Conservation (phyloP, 2,329 filamentous ascomycete genomes). For the Alternaria dauci region DNA sequence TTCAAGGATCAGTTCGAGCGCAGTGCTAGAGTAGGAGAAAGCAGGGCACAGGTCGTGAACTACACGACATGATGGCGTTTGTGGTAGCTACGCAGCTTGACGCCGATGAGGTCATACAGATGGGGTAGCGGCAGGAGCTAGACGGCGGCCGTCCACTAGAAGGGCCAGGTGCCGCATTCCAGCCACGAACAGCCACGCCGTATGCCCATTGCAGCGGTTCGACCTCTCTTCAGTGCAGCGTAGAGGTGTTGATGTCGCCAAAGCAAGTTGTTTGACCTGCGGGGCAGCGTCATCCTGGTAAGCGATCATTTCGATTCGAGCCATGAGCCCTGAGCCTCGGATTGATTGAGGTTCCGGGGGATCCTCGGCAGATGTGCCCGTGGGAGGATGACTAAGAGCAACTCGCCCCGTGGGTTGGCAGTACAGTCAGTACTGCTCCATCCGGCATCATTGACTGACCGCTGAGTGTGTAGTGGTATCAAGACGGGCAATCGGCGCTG, state of each 20-base stretch:
- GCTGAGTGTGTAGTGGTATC: neutral
- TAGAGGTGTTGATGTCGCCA: slow-evolving; percentile 1
- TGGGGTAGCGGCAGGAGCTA: slow-evolving; percentile 28
- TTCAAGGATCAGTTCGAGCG: slow-evolving; percentile 21
- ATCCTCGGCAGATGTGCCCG: neutral
- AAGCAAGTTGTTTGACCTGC: slow-evolving; percentile 11
- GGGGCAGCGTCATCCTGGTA: slow-evolving; percentile 19
- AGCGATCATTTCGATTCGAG: slow-evolving; percentile 9
- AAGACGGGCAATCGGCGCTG: neutral
- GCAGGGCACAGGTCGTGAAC: slow-evolving; percentile 33
- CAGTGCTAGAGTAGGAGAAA: slow-evolving; percentile 18
- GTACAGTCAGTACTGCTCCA: neutral
- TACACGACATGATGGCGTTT: slow-evolving; percentile 26
- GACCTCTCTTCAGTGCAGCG: slow-evolving; percentile 2
- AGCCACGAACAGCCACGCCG: slow-evolving; percentile 19
- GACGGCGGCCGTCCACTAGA: slow-evolving; percentile 28
- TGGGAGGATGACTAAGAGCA: neutral
- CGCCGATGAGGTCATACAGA: slow-evolving; percentile 28
- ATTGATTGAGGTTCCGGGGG: neutral
- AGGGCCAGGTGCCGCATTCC: slow-evolving; percentile 6
- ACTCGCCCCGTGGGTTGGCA: neutral
- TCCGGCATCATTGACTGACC: neutral
- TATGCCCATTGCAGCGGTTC: slow-evolving; percentile 25
- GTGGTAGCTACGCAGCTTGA: slow-evolving; percentile 21
- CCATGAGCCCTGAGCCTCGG: neutral